Evolutionary conservation across 805 yeast species (phyloP), one percentile per base, ranked within the genome.

Genomic region (Kuraishia ogatae): DNA sequence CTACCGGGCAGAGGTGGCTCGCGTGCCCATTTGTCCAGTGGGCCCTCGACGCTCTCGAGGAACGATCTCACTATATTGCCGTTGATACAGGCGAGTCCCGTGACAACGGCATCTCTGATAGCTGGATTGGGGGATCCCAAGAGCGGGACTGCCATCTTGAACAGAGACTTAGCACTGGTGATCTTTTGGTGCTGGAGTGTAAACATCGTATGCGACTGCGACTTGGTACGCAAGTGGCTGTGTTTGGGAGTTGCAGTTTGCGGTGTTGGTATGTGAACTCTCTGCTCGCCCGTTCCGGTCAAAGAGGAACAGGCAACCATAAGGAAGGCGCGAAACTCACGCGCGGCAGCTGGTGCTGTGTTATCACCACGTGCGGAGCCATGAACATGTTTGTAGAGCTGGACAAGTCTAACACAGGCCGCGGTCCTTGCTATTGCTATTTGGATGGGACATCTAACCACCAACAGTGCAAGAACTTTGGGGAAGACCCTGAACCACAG

Each of bases 401-500:
- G 97, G 3, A 92, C 96, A 55, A 94, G 68, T 53, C 97, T 71
- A 20, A 89, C 85, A 69, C 98, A 93, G 8, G 94, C 96, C 58
- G 89, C 85, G 2, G 96, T 87, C 8, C 99, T 80, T 59, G 97
- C 90, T 55, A 94, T 74, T 0, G 98, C 99, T 68, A 93, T 90
- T 0, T 97, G 93, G 65, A 93, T 85, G 0, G 99, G 98, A 63
- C 96, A 91, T 51, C 77, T 78, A 57, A 83, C 88, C 58, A 89
- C 90, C 57, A 94, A 82, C 1, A 82, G 75, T 39, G 79, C 83
- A 48, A 94, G 70, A 1, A 94, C 71, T 43, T 79, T 80, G 1
- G 97, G 97, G 62, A 88, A 91, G 1, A 86, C 79, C 58, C 96
- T 80, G 62, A 93, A 86, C 99, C 99, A 94, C n/a, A 94, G 72